Conservation (phyloP, 176 grass and related monocot species). For the Hordeum vulgare region MorexV3_pseudomolecules_assembly NC_058522.1:191604857-191605356, state of each 20-base stretch:
- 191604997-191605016: conserved; percentile 60
- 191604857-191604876: conserved; percentile 88
- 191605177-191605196: conserved; percentile 24
- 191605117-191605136: conserved; percentile 94
- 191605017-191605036: conserved; percentile 59
- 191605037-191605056: conserved; percentile 65
- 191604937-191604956: too few species aligned
- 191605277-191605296: too few species aligned
- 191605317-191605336: too few species aligned
- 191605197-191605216: neutral
- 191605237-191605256: too few species aligned
- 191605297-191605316: too few species aligned
- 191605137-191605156: conserved; percentile 81
- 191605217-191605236: too few species aligned
- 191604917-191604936: too few species aligned
- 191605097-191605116: conserved; percentile 77
- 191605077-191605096: conserved; percentile 85
- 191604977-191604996: conserved; percentile 79
- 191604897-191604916: too few species aligned
- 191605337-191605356: too few species aligned
- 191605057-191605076: conserved; percentile 96
- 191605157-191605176: conserved; percentile 97
- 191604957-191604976: too few species aligned
- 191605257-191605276: too few species aligned
- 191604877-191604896: conserved; percentile 36